A percentile compares a stretch with the other conserved stretches of the same genome.
Evolutionary conservation across 108 stramenopile species (phyloP).

Genomic region (Cylindrotheca fusiformis): DNA sequence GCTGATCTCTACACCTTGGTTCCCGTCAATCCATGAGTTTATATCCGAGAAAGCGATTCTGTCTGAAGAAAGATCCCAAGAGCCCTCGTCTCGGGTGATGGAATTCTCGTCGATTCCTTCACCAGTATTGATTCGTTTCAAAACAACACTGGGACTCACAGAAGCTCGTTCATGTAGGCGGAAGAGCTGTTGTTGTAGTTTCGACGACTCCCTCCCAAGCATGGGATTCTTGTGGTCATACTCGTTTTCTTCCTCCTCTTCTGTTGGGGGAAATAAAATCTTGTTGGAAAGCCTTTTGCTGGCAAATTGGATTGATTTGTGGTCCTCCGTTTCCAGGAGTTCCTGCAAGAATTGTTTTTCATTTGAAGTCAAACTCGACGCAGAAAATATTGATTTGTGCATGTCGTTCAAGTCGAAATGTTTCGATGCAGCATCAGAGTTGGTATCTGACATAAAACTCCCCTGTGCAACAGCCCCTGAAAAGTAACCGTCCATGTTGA

Average conservation of each 20-base stretch:
- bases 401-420: too few relatives aligned
- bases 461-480: neutral
- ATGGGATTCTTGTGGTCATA: neutral
- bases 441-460: constrained; percentile 2
- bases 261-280: constrained; percentile 26
- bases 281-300: constrained; percentile 25
- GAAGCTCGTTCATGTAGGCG: constrained; percentile 30
- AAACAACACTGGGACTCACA: constrained; percentile 24
- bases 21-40: constrained; percentile 20
- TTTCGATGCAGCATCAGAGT: neutral
- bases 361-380: constrained; percentile 20
- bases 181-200: constrained; percentile 39
- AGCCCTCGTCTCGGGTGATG: too few relatives aligned
- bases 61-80: too few relatives aligned
- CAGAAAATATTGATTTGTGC: neutral
- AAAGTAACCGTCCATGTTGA: constrained; percentile 28
- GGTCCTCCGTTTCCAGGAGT: constrained; percentile 30
- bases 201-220: constrained; percentile 26
- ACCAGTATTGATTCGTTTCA: constrained; percentile 17
- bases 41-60: constrained; percentile 6
- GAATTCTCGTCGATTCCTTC: too few relatives aligned
- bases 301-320: constrained; percentile 28
- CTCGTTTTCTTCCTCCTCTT: constrained; percentile 1
- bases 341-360: constrained; percentile 26
- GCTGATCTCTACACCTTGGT: constrained; percentile 34